phyloP scores from a whole-genome alignment of 805 yeast genomes.

The Dipodascus albidus region DNA sequence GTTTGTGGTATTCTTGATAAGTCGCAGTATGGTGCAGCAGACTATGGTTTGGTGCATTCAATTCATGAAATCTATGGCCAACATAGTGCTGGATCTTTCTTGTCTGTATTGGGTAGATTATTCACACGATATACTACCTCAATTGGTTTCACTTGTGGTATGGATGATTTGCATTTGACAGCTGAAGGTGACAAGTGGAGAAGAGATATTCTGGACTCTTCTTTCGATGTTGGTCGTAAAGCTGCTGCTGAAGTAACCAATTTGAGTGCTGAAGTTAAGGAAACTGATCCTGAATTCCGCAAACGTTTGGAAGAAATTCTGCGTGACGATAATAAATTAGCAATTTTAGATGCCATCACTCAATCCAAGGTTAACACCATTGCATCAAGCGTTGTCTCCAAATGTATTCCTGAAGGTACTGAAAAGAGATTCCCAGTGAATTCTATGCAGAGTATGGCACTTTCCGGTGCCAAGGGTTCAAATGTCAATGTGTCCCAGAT shows the following conservation, averaged over 20 bases:
- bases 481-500: conserved; percentile 97
- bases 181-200: conserved; percentile 87
- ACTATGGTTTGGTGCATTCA: conserved; percentile 93
- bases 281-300: conserved; percentile 63
- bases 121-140: conserved; percentile 88
- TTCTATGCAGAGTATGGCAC: conserved; percentile 98
- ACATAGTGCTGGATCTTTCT: conserved; percentile 73
- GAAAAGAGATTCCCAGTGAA: conserved; percentile 92
- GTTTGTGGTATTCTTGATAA: conserved; percentile 91
- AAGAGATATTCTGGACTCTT: conserved; percentile 62
- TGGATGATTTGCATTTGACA: conserved; percentile 95
- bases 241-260: conserved; percentile 96
- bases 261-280: conserved; percentile 38
- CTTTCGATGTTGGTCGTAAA: conserved; percentile 72
- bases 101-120: conserved; percentile 87
- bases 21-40: conserved; percentile 97
- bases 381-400: conserved; percentile 87
- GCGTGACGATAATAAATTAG: conserved; percentile 86
- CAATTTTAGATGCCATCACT: conserved; percentile 89
- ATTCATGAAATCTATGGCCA: conserved; percentile 94
- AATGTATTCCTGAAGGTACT: conserved; percentile 93
- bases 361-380: conserved; percentile 86
- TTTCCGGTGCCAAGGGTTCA: conserved; percentile 99
- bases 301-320: conserved; percentile 88
- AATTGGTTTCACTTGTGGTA: conserved; percentile 97